Evolutionary conservation across 352 stramenopile species (phyloP).

Genomic region (Globisporangium apiculatum): DNA sequence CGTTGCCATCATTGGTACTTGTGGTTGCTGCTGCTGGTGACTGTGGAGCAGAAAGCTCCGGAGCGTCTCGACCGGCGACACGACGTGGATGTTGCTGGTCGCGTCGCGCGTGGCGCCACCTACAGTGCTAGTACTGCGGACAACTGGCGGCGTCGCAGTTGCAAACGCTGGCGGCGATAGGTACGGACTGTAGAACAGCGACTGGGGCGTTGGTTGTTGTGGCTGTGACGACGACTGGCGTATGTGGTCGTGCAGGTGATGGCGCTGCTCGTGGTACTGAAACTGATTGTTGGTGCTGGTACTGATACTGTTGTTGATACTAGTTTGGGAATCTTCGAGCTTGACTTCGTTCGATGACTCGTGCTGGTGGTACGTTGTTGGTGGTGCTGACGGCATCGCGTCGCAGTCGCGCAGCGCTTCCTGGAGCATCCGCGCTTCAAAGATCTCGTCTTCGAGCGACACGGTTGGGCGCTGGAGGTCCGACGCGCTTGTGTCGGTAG

Average conservation of each 20-base stretch:
- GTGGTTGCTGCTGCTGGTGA: not conserved
- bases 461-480: not conserved
- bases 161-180: conserved; percentile 13
- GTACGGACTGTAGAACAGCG: conserved; percentile 5
- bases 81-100: conserved; percentile 6
- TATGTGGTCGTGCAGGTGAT: conserved; percentile 11
- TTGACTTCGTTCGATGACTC: not conserved
- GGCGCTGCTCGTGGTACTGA: not conserved
- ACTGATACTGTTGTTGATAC: not conserved
- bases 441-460: conserved; percentile 22
- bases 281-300: not conserved
- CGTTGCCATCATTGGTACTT: not conserved
- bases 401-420: conserved; percentile 20
- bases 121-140: no score
- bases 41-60: conserved; percentile 3
- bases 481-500: not conserved
- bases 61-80: conserved; percentile 11
- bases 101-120: conserved; percentile 3
- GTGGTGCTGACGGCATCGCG: not conserved
- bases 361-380: not conserved
- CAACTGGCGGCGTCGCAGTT: conserved; percentile 7
- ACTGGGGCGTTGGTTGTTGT: conserved; percentile 3
- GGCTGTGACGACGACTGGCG: conserved; percentile 3
- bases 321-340: no score
- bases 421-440: conserved; percentile 28